A percentile compares a stretch with the other conserved stretches of the same genome.
These are phyloP conservation scores for Aspergillus sp. DNA, from an alignment of 2,329 filamentous ascomycete genomes.

Conservation along the genomic window DNA sequence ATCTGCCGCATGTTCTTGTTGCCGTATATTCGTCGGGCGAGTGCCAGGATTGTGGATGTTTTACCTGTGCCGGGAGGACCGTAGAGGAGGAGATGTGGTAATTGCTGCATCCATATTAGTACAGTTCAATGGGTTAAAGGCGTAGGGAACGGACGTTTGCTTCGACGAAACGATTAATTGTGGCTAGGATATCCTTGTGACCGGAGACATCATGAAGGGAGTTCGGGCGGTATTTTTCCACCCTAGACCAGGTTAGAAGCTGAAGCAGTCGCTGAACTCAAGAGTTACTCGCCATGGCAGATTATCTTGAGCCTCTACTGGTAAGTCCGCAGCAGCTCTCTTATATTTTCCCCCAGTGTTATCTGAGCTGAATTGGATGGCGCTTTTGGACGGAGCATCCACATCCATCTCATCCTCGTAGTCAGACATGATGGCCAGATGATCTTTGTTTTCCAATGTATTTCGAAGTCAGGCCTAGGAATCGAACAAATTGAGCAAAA, in stretches of 20 bases:
- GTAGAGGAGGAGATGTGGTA: constrained; percentile 95
- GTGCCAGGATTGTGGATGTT: constrained; percentile 92
- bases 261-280: too few species aligned
- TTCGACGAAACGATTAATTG: constrained; percentile 97
- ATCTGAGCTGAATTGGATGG: constrained; percentile 73
- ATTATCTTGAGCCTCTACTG: constrained; percentile 90
- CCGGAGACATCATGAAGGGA: constrained; percentile 91
- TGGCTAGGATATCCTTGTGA: constrained; percentile 95
- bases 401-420: constrained; percentile 71
- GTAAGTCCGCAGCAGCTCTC: constrained; percentile 87
- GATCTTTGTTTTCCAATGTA: neutral
- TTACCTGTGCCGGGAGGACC: constrained; percentile 96
- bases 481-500: neutral
- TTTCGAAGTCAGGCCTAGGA: neutral
- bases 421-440: constrained; percentile 52
- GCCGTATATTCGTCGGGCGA: constrained; percentile 92
- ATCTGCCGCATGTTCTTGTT: constrained; percentile 93
- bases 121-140: neutral
- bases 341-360: constrained; percentile 79
- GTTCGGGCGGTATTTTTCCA: constrained; percentile 93
- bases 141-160: constrained; percentile 65
- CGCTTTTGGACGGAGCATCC: constrained; percentile 57
- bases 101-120: constrained; percentile 55
- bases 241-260: constrained; percentile 58
- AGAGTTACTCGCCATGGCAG: constrained; percentile 73